Evolutionary conservation across 257 asterid genomes (phyloP).

Genomic region (Gynochthodes officinalis): DNA sequence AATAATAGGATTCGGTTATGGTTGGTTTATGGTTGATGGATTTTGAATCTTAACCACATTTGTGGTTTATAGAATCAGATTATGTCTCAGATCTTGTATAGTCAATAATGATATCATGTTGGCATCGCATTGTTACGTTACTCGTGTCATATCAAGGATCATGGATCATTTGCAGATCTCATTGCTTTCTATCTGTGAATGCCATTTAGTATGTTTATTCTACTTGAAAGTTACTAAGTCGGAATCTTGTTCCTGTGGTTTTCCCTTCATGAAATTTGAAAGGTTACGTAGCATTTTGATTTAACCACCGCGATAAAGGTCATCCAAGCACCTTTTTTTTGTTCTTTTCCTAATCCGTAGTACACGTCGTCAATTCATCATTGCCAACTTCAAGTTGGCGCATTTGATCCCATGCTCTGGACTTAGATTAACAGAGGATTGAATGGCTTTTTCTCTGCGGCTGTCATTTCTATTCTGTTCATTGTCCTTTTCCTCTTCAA

Average conservation of each 20-base stretch:
- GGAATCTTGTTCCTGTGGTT: not conserved
- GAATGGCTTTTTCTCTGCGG: not conserved
- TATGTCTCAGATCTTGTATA: conserved; percentile 4
- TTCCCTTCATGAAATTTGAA: not conserved
- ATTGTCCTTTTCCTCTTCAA: too few relatives aligned
- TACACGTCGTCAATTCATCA: too few relatives aligned
- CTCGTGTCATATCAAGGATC: not conserved
- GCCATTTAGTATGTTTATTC: not conserved
- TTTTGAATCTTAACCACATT: not conserved
- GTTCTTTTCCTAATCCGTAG: too few relatives aligned
- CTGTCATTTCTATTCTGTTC: not conserved
- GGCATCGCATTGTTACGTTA: not conserved
- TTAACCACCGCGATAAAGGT: not conserved
- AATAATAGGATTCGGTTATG: not conserved
- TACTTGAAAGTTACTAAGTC: not conserved
- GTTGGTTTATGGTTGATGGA: not conserved
- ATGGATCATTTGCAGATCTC: conserved; percentile 2
- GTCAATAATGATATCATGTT: not conserved
- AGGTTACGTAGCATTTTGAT: not conserved
- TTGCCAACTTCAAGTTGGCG: not conserved
- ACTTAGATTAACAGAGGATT: not conserved
- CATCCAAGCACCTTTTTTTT: too few relatives aligned
- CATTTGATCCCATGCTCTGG: not conserved
- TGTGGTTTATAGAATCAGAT: not conserved
- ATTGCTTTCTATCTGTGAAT: not conserved